Conservation (phyloP, 1,284 basidiomycete species). For the Heliocybe sulcata region DNA sequence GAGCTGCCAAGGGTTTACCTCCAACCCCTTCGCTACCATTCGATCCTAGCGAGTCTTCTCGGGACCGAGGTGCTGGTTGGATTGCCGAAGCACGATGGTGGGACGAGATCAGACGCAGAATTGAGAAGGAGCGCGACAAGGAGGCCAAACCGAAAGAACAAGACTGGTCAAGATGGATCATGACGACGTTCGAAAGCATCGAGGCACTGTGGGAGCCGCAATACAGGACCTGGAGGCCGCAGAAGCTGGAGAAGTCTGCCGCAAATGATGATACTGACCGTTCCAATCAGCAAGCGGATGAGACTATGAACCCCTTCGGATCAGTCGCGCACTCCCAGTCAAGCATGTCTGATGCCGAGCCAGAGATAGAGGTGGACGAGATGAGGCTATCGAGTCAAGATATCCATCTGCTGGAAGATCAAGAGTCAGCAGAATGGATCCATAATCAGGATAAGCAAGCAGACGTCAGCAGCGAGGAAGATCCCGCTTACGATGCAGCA, state of each 20-base stretch:
- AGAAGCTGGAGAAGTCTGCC: neutral
- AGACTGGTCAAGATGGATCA: slow-evolving; percentile 58
- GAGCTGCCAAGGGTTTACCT: slow-evolving; percentile 55
- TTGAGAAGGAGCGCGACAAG: slow-evolving; percentile 39
- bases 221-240: slow-evolving; percentile 51
- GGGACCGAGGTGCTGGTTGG: slow-evolving; percentile 57
- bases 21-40: slow-evolving; percentile 64
- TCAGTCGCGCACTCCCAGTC: slow-evolving; percentile 5
- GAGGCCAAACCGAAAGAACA: slow-evolving; percentile 20
- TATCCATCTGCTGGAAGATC: slow-evolving; percentile 33
- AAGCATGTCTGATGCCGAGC: slow-evolving; percentile 13
- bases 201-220: slow-evolving; percentile 65
- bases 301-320: slow-evolving; percentile 20
- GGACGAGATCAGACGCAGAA: slow-evolving; percentile 51
- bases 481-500: slow-evolving; percentile 20
- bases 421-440: slow-evolving; percentile 28
- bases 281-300: slow-evolving; percentile 6
- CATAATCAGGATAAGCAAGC: slow-evolving; percentile 20
- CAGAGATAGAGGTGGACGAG: slow-evolving; percentile 47
- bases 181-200: slow-evolving; percentile 85
- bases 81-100: slow-evolving; percentile 63
- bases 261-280: neutral
- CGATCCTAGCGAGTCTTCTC: slow-evolving; percentile 53
- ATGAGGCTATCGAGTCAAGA: slow-evolving; percentile 44
- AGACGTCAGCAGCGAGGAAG: slow-evolving; percentile 12